phyloP scores from a whole-genome alignment of 1,284 basidiomycete species.

The Cutaneotrichosporon sp. region DNA sequence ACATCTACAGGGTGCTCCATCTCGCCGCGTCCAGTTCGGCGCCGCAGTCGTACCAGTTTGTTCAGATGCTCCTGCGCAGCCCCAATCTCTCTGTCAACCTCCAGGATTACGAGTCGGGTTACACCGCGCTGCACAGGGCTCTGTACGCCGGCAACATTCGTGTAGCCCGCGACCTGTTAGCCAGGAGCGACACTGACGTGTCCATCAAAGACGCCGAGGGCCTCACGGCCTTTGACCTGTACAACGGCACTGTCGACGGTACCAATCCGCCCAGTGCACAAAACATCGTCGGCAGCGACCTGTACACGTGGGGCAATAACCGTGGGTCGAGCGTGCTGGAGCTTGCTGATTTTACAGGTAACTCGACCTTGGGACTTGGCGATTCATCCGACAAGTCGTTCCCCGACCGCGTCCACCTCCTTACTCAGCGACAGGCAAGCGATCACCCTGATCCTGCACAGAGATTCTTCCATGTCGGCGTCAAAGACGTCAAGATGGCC shows the following conservation, averaged over 20 bases:
- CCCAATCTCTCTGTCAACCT: conserved; percentile 73
- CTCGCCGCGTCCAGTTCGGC: conserved; percentile 62
- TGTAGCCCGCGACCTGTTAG: conserved; percentile 68
- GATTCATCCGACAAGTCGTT: conserved; percentile 71
- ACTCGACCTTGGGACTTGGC: conserved; percentile 76
- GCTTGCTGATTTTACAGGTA: conserved; percentile 51
- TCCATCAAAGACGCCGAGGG: conserved; percentile 81
- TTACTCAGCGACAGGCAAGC: conserved; percentile 50
- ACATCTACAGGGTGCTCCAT: conserved; percentile 67
- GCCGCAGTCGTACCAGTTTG: conserved; percentile 67
- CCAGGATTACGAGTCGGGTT: conserved; percentile 75
- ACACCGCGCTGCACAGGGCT: conserved; percentile 88
- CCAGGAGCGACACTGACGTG: conserved; percentile 68
- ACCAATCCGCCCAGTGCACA: conserved; percentile 53
- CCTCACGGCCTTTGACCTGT: conserved; percentile 87
- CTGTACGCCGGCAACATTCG: conserved; percentile 80
- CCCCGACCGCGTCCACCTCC: conserved; percentile 68
- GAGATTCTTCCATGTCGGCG: conserved; percentile 54
- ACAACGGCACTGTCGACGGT: conserved; percentile 78
- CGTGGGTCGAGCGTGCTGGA: conserved; percentile 44
- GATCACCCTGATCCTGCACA: conserved; percentile 38
- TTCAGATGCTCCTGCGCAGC: conserved; percentile 71
- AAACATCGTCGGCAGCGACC: conserved; percentile 51
- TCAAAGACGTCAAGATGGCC: conserved; percentile 68
- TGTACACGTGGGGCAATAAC: conserved; percentile 91